Evolutionary conservation across 768 basidiomycete species (phyloP).

Genomic region (Phanerodontia chrysosporium): DNA sequence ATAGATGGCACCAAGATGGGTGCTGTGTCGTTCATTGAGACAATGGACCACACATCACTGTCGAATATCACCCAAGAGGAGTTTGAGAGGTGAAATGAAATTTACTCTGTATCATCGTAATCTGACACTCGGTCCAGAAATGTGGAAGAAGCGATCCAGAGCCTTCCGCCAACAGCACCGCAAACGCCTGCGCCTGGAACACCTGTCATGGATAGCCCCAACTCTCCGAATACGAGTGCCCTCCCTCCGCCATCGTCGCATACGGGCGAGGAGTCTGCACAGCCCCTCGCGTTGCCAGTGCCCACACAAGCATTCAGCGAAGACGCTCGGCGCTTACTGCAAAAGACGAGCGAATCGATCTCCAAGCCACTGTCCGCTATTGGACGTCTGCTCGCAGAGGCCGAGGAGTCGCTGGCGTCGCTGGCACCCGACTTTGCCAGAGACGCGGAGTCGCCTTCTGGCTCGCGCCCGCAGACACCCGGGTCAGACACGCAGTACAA

Average conservation of each 20-base stretch:
- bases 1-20: conserved; percentile 61
- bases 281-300: conserved; percentile 64
- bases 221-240: background rate
- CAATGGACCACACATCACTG: conserved; percentile 92
- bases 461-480: conserved; percentile 31
- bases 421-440: conserved; percentile 63
- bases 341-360: conserved; percentile 87
- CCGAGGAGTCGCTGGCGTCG: conserved; percentile 59
- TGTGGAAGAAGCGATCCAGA: conserved; percentile 57
- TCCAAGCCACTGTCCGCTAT: conserved; percentile 90
- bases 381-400: conserved; percentile 80
- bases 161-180: conserved; percentile 35
- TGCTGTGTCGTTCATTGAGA: conserved; percentile 95
- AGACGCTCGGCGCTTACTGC: conserved; percentile 79
- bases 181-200: conserved; percentile 28
- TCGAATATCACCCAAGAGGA: conserved; percentile 93
- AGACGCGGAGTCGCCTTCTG: conserved; percentile 30
- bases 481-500: conserved; percentile 11
- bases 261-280: conserved; percentile 87
- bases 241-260: conserved; percentile 34
- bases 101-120: background rate
- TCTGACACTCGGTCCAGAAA: conserved; percentile 31
- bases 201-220: conserved; percentile 19
- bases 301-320: conserved; percentile 45
- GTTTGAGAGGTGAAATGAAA: conserved; percentile 63